Percentiles rank a stretch among this genome's conserved stretches.
These are phyloP conservation scores for Seminavis robusta DNA, from an alignment of 108 stramenopile species.

Conservation along the genomic window DNA sequence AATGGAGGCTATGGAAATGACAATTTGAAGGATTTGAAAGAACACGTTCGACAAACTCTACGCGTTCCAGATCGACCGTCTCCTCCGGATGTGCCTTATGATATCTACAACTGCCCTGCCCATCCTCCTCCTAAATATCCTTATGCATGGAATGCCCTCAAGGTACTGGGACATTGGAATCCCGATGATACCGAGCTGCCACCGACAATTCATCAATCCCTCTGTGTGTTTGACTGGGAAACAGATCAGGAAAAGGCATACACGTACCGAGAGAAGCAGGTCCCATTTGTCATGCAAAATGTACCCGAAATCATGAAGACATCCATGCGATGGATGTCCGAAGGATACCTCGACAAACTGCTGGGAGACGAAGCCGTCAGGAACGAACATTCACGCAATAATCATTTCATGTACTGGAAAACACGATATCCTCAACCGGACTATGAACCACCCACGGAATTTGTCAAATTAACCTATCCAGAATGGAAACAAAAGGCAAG, in stretches of 20 bases:
- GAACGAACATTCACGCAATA: constrained; percentile 70
- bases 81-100: constrained; percentile 49
- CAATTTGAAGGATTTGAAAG: too few species aligned
- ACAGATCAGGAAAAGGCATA: constrained; percentile 35
- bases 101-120: constrained; percentile 78
- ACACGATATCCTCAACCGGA: constrained; percentile 16
- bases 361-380: constrained; percentile 44
- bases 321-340: constrained; percentile 73
- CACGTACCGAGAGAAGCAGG: constrained; percentile 62
- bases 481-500: constrained; percentile 87
- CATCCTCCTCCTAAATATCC: constrained; percentile 76
- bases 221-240: constrained; percentile 71
- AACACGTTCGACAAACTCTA: too few species aligned
- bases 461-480: constrained; percentile 66
- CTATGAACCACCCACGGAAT: constrained; percentile 88
- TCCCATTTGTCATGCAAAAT: constrained; percentile 89
- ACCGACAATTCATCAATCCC: too few species aligned
- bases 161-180: neutral
- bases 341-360: constrained; percentile 48
- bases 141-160: constrained; percentile 41
- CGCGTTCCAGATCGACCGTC: too few species aligned
- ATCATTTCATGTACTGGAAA: constrained; percentile 94
- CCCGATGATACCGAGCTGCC: too few species aligned
- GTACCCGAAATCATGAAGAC: constrained; percentile 67
- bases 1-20: too few species aligned